Evolutionary conservation across 352 stramenopile species (phyloP).

Genomic region (Globisporangium recalcitrans): DNA sequence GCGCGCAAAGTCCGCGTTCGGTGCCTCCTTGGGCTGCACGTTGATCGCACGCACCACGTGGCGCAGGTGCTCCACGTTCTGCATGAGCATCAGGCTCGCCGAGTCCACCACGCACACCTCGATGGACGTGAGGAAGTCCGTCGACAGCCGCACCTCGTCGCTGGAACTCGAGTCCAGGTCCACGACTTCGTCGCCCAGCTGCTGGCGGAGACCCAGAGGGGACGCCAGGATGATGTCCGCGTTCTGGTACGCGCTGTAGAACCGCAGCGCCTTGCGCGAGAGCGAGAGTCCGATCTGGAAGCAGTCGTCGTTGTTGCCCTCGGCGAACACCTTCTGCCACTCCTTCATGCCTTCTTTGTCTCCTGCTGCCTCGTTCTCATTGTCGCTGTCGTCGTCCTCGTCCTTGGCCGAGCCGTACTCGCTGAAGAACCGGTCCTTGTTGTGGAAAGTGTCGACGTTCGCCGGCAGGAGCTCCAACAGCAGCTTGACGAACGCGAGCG

Average conservation of each 20-base stretch:
- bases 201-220: slow-evolving; percentile 58
- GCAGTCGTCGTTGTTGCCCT: slow-evolving; percentile 78
- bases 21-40: slow-evolving; percentile 59
- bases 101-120: slow-evolving; percentile 82
- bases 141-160: slow-evolving; percentile 43
- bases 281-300: slow-evolving; percentile 76
- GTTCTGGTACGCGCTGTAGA: slow-evolving; percentile 78
- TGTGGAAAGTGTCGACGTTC: slow-evolving; percentile 57
- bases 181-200: slow-evolving; percentile 64
- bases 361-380: slow-evolving; percentile 18
- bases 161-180: slow-evolving; percentile 29
- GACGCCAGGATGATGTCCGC: slow-evolving; percentile 75
- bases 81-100: slow-evolving; percentile 71
- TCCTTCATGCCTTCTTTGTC: slow-evolving; percentile 39
- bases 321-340: slow-evolving; percentile 67
- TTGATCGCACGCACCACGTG: slow-evolving; percentile 58
- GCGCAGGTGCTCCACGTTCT: slow-evolving; percentile 77
- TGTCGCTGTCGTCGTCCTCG: slow-evolving; percentile 15
- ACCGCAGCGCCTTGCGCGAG: slow-evolving; percentile 55
- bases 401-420: slow-evolving; percentile 43
- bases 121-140: slow-evolving; percentile 68
- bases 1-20: slow-evolving; percentile 66
- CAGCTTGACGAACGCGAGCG: slow-evolving; percentile 57
- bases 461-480: slow-evolving; percentile 56
- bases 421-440: slow-evolving; percentile 67